phyloP scores from a whole-genome alignment of 1,284 basidiomycete species.

The Tetrapyrgos nigripes region DNA sequence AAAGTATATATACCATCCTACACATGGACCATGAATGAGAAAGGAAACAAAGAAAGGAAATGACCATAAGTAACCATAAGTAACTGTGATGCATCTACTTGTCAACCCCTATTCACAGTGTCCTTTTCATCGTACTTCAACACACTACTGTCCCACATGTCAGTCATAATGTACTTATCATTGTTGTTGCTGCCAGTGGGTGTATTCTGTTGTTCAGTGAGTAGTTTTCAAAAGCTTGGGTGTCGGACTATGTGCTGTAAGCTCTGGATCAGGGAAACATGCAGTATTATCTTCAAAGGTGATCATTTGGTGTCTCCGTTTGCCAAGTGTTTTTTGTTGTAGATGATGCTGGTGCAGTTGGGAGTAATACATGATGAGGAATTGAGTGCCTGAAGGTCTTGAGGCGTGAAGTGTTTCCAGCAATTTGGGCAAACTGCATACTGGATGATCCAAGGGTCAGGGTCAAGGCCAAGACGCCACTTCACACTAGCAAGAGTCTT shows the following conservation, averaged over 20 bases:
- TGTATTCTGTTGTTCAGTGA: no score
- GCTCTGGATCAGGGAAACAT: slow-evolving; percentile 12
- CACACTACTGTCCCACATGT: no score
- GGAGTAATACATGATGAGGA: background rate
- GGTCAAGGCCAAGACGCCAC: background rate
- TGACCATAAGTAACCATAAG: no score
- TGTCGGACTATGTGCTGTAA: slow-evolving; percentile 1
- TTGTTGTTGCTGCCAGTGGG: no score
- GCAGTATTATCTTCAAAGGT: slow-evolving; percentile 8
- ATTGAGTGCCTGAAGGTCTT: background rate
- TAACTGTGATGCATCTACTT: no score
- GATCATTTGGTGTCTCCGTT: background rate
- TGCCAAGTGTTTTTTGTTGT: no score
- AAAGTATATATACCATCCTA: no score
- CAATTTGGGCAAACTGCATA: background rate
- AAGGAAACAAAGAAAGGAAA: no score
- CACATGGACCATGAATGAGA: no score
- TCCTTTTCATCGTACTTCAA: no score
- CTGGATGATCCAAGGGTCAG: background rate
- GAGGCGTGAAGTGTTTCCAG: background rate
- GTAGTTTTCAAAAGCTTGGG: slow-evolving; percentile 9
- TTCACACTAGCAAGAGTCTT: background rate
- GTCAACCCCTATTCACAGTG: no score
- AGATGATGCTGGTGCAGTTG: background rate
- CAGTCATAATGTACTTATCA: no score